Evolutionary conservation across 805 yeast genomes (phyloP).

Genomic region (Cyberlindnera japonica): DNA sequence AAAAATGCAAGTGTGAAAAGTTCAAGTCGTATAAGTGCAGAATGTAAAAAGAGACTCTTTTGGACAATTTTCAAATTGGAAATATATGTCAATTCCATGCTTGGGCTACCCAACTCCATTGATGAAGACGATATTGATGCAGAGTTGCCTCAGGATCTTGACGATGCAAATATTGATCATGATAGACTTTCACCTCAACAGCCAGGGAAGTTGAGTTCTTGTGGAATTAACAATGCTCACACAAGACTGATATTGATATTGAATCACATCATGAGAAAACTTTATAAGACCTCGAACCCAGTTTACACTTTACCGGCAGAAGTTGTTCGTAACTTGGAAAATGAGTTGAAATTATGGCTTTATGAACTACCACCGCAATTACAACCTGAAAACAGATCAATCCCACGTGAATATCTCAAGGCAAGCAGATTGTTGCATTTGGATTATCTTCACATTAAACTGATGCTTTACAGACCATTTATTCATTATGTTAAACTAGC

Average conservation of each 20-base stretch:
- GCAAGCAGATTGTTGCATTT: slow-evolving; percentile 75
- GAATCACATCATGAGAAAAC: slow-evolving; percentile 62
- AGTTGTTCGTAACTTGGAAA: slow-evolving; percentile 66
- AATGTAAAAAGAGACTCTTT: slow-evolving; percentile 79
- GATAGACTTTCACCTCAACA: slow-evolving; percentile 31
- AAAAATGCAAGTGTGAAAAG: no score
- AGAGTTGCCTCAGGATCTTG: slow-evolving; percentile 77
- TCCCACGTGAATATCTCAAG: slow-evolving; percentile 47
- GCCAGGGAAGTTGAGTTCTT: slow-evolving; percentile 30
- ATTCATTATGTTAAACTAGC: slow-evolving; percentile 55
- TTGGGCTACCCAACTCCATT: slow-evolving; percentile 77
- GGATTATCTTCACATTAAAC: slow-evolving; percentile 75
- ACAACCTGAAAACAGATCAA: slow-evolving; percentile 43
- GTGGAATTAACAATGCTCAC: slow-evolving; percentile 75
- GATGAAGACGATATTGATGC: slow-evolving; percentile 85
- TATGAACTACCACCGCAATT: slow-evolving; percentile 67
- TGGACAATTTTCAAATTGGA: slow-evolving; percentile 92
- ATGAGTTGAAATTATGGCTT: slow-evolving; percentile 70
- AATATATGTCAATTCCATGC: slow-evolving; percentile 81
- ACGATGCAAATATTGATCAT: slow-evolving; percentile 66
- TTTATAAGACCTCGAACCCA: slow-evolving; percentile 62
- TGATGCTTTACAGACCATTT: slow-evolving; percentile 84
- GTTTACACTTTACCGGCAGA: slow-evolving; percentile 31
- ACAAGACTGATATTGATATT: slow-evolving; percentile 69
- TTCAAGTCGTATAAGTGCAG: slow-evolving; percentile 74